phyloP scores from a whole-genome alignment of 805 yeast genomes.

The Yamadazyma insecticola region DNA sequence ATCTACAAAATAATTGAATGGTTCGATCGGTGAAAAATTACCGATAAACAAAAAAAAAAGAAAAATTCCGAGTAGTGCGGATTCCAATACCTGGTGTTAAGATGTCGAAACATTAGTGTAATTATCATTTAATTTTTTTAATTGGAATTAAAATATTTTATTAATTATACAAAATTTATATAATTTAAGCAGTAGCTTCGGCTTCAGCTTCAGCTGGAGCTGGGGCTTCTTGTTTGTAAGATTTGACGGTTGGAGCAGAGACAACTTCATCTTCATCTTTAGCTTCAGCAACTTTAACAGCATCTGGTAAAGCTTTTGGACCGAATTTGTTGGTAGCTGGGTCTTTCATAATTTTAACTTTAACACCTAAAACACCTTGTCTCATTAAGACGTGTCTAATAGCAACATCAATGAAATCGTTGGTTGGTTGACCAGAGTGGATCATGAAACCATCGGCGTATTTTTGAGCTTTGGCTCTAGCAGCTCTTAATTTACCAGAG shows the following conservation, averaged over 20 bases:
- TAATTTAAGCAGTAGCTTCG: constrained; percentile 27
- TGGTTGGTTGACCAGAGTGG: constrained; percentile 99
- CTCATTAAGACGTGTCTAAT: constrained; percentile 99
- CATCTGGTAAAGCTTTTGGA: constrained; percentile 93
- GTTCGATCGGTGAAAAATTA: too few relatives aligned
- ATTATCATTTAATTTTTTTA: too few relatives aligned
- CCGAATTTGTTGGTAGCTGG: constrained; percentile 83
- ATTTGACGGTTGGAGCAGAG: constrained; percentile 77
- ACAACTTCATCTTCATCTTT: constrained; percentile 82
- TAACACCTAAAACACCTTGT: constrained; percentile 99
- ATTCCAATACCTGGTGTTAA: too few relatives aligned
- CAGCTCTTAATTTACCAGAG: constrained; percentile 99
- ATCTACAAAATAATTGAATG: too few relatives aligned
- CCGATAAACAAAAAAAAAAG: too few relatives aligned
- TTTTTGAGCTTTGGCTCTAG: constrained; percentile 99
- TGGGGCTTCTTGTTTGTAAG: constrained; percentile 51
- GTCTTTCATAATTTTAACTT: constrained; percentile 99
- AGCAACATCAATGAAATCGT: constrained; percentile 97
- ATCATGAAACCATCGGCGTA: constrained; percentile 99
- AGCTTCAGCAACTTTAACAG: constrained; percentile 87
- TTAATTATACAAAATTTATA: constrained; percentile 2
- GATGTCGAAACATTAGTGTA: too few relatives aligned
- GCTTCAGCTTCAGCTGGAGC: constrained; percentile 31
- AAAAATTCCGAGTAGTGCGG: too few relatives aligned
- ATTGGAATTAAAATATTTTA: too few relatives aligned